Base-by-base conservation (phyloP, 495 filamentous ascomycete species). In the Usnea hakonensis region DNA sequence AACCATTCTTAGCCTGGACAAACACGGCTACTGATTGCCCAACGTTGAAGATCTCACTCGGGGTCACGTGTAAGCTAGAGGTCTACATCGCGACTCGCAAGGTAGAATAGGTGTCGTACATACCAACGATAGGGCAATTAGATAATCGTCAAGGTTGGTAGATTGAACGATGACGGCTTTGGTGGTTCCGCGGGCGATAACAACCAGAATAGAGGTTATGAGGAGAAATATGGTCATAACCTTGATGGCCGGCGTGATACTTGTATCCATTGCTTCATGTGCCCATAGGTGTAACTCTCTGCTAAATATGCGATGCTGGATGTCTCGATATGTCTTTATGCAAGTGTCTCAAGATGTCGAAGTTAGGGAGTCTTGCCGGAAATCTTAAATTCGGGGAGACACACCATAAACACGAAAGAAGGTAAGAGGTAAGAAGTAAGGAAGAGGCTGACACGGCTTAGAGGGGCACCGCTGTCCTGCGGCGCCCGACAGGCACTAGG, bases 121-220 rank as follows among this genome's bases (percentile, higher is more conserved):
- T 59, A 59, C 57, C 41, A 48, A 37, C 17, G 40, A 59, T n/a
- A 50, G 3, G n/a, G 57, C n/a, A 26, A 59, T 50, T 10, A 59
- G 32, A 59, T 35, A 50, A 26, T 59, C 57, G 16, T 59, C 57
- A 37, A 59, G 41, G 4, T 37, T 59, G 14, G 17, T 43, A n/a
- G 41, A 59, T 19, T 32, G 41, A 36, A 59, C 40, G 41, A 59
- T 59, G 41, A 59, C 36, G 19, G 41, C 57, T 36, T 59, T 59
- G 19, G 57, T 59, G 19, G 11, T 43, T 26, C 41, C 40, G 17
- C 57, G 23, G 26, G 57, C 30, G 10, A 46, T 46, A n/a, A 50
- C 43, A 37, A 33, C 40, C 13, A 59, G 8, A 37, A 50, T 32
- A 3, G 57, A 43, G 26, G n/a, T 44, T 23, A 59, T 48, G 9